A percentile compares a stretch with the other conserved stretches of the same genome.
phyloP scores from a whole-genome alignment of 2,329 filamentous ascomycete species.

The Teratosphaeria pseudoeucalypti region DNA sequence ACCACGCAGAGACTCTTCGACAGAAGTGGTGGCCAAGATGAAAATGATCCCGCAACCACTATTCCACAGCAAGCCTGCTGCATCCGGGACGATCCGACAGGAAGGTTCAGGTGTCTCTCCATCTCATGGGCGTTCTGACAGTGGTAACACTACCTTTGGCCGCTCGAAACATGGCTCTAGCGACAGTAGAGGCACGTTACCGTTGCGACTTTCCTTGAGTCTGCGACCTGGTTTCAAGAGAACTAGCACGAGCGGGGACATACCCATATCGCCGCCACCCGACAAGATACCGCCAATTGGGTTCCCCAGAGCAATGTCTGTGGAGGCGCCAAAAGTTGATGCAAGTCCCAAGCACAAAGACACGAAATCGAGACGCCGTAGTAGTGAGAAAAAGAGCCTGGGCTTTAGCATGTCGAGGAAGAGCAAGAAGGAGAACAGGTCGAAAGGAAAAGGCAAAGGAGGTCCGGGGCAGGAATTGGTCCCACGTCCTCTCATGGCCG shows the following conservation, averaged over 20 bases:
- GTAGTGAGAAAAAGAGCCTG: neutral
- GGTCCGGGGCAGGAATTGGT: neutral
- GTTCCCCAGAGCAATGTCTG: neutral
- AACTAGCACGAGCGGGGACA: conserved; percentile 21
- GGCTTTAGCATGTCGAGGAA: conserved; percentile 10
- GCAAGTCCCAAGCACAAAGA: neutral
- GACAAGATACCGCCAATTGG: neutral
- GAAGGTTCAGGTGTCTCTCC: neutral
- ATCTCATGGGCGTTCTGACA: neutral
- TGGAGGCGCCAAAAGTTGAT: neutral
- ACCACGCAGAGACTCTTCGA: conserved; percentile 9
- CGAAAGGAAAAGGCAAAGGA: conserved; percentile 3
- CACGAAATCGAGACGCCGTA: neutral
- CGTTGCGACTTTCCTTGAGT: conserved; percentile 11
- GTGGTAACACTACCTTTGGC: neutral
- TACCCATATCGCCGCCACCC: conserved; percentile 24
- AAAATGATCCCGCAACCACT: conserved; percentile 24
- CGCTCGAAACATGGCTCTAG: conserved; percentile 3
- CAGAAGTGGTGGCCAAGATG: conserved; percentile 18
- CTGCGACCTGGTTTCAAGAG: conserved; percentile 1
- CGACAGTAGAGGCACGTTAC: conserved; percentile 6
- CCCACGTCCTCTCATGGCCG: conserved; percentile 11
- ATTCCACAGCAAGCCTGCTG: conserved; percentile 12
- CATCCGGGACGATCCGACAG: neutral
- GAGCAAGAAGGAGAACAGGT: conserved; percentile 7